Evolutionary conservation across 179 eudicot species (phyloP).

Genomic region (Silene coronaria): DNA sequence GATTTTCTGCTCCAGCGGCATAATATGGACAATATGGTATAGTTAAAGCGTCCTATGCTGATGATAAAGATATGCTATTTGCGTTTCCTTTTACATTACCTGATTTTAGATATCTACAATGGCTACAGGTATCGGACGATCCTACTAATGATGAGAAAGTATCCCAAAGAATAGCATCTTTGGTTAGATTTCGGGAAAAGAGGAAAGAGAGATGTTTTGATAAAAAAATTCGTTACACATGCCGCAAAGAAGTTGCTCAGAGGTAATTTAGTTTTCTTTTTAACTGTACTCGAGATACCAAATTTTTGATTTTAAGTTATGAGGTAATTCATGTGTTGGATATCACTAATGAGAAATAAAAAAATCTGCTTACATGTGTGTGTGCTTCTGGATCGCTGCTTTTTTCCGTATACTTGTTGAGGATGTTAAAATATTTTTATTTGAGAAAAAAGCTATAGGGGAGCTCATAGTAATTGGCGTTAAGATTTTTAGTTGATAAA

Average conservation of each 20-base stretch:
- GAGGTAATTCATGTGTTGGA: background rate
- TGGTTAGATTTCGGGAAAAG: conserved; percentile 44
- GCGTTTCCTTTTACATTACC: background rate
- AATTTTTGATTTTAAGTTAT: background rate
- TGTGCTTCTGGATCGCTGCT: background rate
- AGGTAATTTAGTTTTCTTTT: conserved; percentile 20
- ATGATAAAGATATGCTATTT: background rate
- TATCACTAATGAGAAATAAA: background rate
- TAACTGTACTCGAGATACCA: background rate
- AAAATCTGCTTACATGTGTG: background rate
- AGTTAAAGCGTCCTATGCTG: conserved; percentile 2
- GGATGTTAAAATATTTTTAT: background rate
- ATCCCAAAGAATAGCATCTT: conserved; percentile 32
- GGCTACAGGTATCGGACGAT: conserved; percentile 28
- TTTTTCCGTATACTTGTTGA: background rate
- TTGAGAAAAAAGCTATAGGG: background rate
- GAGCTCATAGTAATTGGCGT: background rate
- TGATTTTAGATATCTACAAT: conserved; percentile 11
- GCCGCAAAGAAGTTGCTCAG: conserved; percentile 39
- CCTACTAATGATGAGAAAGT: conserved; percentile 26
- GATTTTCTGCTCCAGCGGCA: conserved; percentile 29
- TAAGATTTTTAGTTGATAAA: background rate
- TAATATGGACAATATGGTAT: conserved; percentile 33
- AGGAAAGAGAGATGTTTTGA: conserved; percentile 40
- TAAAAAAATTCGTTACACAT: conserved; percentile 34